Conservation (phyloP, 2,329 filamentous ascomycete genomes). For the Cryoendolithus antarcticus region DNA sequence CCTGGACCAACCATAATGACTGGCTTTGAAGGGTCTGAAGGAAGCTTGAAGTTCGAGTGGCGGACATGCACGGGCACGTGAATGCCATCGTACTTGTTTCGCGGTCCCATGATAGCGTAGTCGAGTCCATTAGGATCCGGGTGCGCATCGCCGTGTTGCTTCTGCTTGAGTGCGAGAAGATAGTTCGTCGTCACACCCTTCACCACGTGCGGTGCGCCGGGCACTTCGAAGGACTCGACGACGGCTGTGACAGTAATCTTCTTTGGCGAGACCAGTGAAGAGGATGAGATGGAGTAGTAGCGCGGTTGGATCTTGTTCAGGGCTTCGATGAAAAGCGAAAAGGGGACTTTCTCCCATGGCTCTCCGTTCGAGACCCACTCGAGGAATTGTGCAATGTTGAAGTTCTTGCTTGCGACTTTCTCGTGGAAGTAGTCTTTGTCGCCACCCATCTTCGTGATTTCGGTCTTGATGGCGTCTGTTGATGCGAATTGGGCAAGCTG, state of each 20-base stretch:
- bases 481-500: conserved; percentile 83
- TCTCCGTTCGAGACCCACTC: conserved; percentile 58
- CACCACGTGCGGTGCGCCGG: conserved; percentile 65
- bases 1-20: conserved; percentile 94
- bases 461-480: conserved; percentile 68
- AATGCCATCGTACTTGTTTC: conserved; percentile 94
- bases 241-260: conserved; percentile 92
- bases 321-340: conserved; percentile 88
- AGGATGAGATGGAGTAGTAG: conserved; percentile 99
- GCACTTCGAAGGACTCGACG: conserved; percentile 70
- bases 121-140: conserved; percentile 74
- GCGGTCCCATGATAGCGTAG: conserved; percentile 76
- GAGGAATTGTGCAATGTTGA: conserved; percentile 82
- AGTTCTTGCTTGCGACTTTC: conserved; percentile 66
- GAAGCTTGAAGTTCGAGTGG: conserved; percentile 98
- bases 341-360: conserved; percentile 75
- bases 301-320: conserved; percentile 90
- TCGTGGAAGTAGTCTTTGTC: conserved; percentile 95
- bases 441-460: conserved; percentile 75
- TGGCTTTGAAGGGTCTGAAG: conserved; percentile 85
- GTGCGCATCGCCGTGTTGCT: conserved; percentile 78
- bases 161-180: conserved; percentile 84
- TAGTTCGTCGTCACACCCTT: conserved; percentile 97
- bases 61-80: conserved; percentile 92
- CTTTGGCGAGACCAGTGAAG: conserved; percentile 83